Evolutionary conservation across 306 rosid species (phyloP), one percentile per base, ranked within the genome.

Genomic region (Canavalia gladiata): DNA sequence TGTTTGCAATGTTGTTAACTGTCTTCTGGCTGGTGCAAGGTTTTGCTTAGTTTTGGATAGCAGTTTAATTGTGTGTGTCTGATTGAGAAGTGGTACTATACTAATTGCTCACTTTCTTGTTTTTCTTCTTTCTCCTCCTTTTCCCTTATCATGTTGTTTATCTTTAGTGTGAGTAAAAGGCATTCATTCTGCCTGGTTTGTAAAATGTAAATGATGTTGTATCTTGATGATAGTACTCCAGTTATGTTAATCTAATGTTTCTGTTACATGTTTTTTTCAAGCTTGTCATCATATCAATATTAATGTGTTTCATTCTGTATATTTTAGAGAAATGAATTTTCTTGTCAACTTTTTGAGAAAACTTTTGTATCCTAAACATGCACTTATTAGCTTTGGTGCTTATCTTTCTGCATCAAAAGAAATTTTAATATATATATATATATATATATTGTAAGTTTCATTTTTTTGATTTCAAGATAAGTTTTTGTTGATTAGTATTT

Each of bases 31-130:
- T 74, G 70, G 63, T 73, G 68, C 74, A 46, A 70, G 72, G 69
- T 84, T 47, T 85, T 69, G 84, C 39, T 80, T 86, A 70, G 83
- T 34, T 81, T 77, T 74, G 57, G 85, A 18, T 43, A 45, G 81
- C 31, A 68, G 76, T 72, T 71, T 72, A 63, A 25, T 80, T 83
- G 58, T 52, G 29, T 83, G 81, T n/a, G n/a, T 67, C 77, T 77
- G 81, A 47, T 78, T 79, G 84, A 68, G 46, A 80, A 80, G 75
- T 71, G 42, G 47, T 58, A 1, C 10, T 62, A 50, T 18, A 73
- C 78, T 34, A 54, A 43, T 73, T 73, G 28, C 64, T 37, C 55
- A n/a, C 13, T 68, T 57, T 4, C 54, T 49, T 67, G 33, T 39
- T 76, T 69, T 62, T 45, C 30, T 4, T 52, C 46, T 18, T 0